These are phyloP conservation scores for Ascodesmis nigricans DNA, from an alignment of 495 filamentous ascomycete genomes.

Conservation along the genomic window DNA sequence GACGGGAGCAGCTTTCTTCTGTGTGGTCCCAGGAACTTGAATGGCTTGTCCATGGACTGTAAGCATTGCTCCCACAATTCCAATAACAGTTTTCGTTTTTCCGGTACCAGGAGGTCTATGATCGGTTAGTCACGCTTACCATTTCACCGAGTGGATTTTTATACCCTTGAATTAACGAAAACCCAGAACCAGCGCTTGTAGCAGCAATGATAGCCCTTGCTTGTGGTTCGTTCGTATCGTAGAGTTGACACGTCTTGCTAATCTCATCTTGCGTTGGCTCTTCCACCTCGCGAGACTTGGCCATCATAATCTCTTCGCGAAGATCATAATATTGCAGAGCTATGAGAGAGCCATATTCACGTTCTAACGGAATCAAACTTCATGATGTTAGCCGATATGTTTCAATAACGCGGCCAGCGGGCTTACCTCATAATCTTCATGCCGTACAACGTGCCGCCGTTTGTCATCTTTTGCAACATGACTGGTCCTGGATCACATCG, in stretches of 20 bases:
- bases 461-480: constrained; percentile 22
- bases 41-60: constrained; percentile 30
- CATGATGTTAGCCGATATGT: neutral
- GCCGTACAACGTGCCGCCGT: constrained; percentile 19
- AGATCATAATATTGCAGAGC: constrained; percentile 88
- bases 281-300: constrained; percentile 70
- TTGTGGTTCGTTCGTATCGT: constrained; percentile 69
- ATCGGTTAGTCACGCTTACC: constrained; percentile 12
- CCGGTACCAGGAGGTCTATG: constrained; percentile 69
- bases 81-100: constrained; percentile 95
- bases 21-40: constrained; percentile 25
- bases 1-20: constrained; percentile 23
- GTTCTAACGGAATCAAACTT: constrained; percentile 76
- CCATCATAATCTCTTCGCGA: constrained; percentile 69
- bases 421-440: constrained; percentile 28
- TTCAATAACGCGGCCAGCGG: neutral
- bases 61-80: constrained; percentile 76
- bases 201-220: constrained; percentile 83
- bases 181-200: constrained; percentile 80
- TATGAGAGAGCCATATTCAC: constrained; percentile 79
- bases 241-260: constrained; percentile 42
- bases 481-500: constrained; percentile 42
- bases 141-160: no score
- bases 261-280: constrained; percentile 52
- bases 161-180: constrained; percentile 82